Conservation (phyloP, 257 asterid species). For the Lycium ferocissimum region DNA sequence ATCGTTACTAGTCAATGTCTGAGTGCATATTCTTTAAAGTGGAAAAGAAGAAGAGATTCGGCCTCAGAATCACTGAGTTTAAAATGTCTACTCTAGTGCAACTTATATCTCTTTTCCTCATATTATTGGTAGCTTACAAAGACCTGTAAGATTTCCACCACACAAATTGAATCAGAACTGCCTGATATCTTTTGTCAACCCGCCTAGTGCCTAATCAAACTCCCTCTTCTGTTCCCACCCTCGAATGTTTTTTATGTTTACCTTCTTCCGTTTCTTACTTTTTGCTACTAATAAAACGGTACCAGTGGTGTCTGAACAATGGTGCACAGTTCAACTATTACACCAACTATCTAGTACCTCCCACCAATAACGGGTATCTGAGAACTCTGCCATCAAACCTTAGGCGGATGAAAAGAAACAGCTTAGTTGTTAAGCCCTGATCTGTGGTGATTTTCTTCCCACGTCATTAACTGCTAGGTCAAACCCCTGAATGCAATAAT, state of each 20-base stretch:
- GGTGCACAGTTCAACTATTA: background rate
- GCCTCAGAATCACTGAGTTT: background rate
- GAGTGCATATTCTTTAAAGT: background rate
- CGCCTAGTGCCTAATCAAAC: conserved; percentile 26
- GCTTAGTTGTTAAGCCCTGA: background rate
- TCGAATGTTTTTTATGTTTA: background rate
- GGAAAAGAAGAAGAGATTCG: conserved; percentile 1
- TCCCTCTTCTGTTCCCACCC: background rate
- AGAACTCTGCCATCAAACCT: background rate
- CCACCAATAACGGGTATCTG: background rate
- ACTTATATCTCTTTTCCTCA: background rate
- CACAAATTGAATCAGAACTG: conserved; percentile 24
- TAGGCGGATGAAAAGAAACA: background rate
- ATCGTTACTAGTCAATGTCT: conserved; percentile 22
- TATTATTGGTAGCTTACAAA: background rate
- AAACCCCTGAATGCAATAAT: background rate
- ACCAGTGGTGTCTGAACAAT: too few relatives aligned
- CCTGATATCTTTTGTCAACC: conserved; percentile 12
- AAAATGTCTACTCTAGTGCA: background rate
- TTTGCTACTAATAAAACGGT: background rate
- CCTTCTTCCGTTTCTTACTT: background rate
- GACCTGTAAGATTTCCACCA: background rate
- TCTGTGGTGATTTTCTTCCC: background rate
- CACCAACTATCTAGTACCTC: background rate
- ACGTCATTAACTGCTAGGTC: background rate